phyloP scores from a whole-genome alignment of 1,284 basidiomycete species.

The Rhodotorula glutinis region DNA sequence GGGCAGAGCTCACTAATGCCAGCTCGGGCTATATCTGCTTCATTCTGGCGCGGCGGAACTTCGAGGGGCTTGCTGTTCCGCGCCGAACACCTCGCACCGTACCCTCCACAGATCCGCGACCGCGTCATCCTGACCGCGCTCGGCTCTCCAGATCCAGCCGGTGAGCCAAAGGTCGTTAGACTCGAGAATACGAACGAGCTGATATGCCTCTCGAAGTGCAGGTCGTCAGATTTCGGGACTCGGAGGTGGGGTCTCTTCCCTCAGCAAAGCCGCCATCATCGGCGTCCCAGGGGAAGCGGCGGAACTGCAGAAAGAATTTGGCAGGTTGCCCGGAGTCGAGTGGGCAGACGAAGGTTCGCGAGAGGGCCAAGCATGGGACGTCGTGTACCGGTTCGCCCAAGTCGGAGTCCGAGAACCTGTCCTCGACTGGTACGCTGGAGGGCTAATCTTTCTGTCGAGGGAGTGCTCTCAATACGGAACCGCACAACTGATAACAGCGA shows the following conservation, averaged over 20 bases:
- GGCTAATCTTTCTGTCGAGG: too few relatives aligned
- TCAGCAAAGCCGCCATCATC: slow-evolving; percentile 33
- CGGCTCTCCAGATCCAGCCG: slow-evolving; percentile 35
- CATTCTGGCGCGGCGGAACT: slow-evolving; percentile 39
- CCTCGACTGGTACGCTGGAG: slow-evolving; percentile 32
- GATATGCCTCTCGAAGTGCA: not conserved
- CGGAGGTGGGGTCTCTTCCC: slow-evolving; percentile 33
- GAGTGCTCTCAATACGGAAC: too few relatives aligned
- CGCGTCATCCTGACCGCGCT: slow-evolving; percentile 33
- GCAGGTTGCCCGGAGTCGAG: slow-evolving; percentile 18
- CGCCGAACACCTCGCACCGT: slow-evolving; percentile 25
- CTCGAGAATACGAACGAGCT: not conserved
- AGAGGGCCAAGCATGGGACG: slow-evolving; percentile 23
- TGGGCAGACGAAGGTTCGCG: slow-evolving; percentile 35
- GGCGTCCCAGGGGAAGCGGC: slow-evolving; percentile 27
- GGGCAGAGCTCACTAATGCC: slow-evolving; percentile 12
- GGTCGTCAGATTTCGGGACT: slow-evolving; percentile 31
- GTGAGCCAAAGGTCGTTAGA: not conserved
- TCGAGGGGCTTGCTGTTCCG: slow-evolving; percentile 34
- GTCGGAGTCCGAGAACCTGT: slow-evolving; percentile 19
- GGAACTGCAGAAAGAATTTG: slow-evolving; percentile 4
- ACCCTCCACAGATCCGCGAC: slow-evolving; percentile 18
- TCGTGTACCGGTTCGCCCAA: slow-evolving; percentile 39
- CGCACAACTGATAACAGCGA: too few relatives aligned
- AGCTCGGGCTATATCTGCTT: slow-evolving; percentile 12